phyloP scores from a whole-genome alignment of 176 grass and related monocot genomes.

The Tuctoria greenei region DNA sequence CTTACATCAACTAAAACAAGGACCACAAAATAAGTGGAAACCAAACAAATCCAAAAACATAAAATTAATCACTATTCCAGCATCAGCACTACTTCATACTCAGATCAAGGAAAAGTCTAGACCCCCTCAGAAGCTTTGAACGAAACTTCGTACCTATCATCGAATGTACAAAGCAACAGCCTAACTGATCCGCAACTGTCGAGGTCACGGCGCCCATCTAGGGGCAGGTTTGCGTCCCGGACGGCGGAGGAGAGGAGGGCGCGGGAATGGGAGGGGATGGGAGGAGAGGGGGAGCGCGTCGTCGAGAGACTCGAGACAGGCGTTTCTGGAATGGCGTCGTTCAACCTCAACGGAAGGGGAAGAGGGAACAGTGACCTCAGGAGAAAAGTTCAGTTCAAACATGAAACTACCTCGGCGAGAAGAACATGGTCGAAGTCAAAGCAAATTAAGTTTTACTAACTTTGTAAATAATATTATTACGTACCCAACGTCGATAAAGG shows the following conservation, averaged over 20 bases:
- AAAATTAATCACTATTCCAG: neutral
- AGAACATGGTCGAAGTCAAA: neutral
- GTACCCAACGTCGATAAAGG: too few species aligned
- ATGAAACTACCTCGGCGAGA: neutral
- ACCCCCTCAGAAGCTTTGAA: neutral
- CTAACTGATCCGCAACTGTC: constrained; percentile 51
- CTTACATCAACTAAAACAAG: neutral
- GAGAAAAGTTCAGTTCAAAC: neutral
- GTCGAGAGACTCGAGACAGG: constrained; percentile 6
- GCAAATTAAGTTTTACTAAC: too few species aligned
- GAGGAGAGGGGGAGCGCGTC: neutral
- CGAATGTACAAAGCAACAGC: constrained; percentile 1
- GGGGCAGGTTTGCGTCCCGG: constrained; percentile 20
- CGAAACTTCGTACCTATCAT: neutral
- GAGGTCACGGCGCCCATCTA: constrained; percentile 81
- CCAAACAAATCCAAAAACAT: constrained; percentile 8
- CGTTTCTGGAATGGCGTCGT: constrained; percentile 29
- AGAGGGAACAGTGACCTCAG: neutral
- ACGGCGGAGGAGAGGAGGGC: neutral
- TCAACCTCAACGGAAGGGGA: constrained; percentile 1
- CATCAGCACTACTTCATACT: neutral
- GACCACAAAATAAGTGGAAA: neutral
- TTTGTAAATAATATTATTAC: too few species aligned
- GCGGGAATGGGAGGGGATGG: neutral
- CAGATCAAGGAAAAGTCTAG: neutral